phyloP scores from a whole-genome alignment of 495 filamentous ascomycete species.

The Penicillium silybi region DNA sequence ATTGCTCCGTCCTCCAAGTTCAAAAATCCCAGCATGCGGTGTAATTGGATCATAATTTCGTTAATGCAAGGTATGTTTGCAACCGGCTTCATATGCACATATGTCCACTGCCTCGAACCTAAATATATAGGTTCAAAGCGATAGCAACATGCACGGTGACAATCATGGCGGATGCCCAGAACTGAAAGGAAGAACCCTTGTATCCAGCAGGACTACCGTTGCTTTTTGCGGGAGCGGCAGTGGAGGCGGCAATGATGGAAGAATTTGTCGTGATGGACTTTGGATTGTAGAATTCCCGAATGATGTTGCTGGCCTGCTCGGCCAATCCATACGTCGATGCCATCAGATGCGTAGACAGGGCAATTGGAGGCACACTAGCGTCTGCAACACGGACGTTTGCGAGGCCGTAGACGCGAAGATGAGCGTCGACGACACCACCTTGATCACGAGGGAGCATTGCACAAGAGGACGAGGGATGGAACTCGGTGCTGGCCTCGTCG shows the following conservation, averaged over 20 bases:
- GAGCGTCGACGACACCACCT: slow-evolving; percentile 48
- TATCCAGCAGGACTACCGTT: neutral
- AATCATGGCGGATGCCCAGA: neutral
- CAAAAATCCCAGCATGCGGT: neutral
- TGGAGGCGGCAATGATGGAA: neutral
- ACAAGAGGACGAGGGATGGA: slow-evolving; percentile 47
- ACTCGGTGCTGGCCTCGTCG: slow-evolving; percentile 29
- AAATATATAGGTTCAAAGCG: neutral
- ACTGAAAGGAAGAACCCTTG: neutral
- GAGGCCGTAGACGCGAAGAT: slow-evolving; percentile 46
- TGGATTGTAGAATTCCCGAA: slow-evolving; percentile 3
- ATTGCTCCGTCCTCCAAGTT: neutral
- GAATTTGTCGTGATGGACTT: neutral
- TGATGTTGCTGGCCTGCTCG: slow-evolving; percentile 35
- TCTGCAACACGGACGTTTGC: slow-evolving; percentile 50
- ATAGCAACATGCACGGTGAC: neutral
- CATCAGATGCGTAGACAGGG: slow-evolving; percentile 48
- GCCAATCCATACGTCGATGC: slow-evolving; percentile 48
- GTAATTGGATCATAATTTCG: neutral
- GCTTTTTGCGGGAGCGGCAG: neutral
- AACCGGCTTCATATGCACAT: neutral
- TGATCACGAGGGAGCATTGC: slow-evolving; percentile 46
- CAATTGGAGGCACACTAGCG: slow-evolving; percentile 42
- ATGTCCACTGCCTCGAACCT: neutral
- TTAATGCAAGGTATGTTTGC: neutral